phyloP scores from a whole-genome alignment of 345 rosid genomes.

The Psidium guajava region DNA sequence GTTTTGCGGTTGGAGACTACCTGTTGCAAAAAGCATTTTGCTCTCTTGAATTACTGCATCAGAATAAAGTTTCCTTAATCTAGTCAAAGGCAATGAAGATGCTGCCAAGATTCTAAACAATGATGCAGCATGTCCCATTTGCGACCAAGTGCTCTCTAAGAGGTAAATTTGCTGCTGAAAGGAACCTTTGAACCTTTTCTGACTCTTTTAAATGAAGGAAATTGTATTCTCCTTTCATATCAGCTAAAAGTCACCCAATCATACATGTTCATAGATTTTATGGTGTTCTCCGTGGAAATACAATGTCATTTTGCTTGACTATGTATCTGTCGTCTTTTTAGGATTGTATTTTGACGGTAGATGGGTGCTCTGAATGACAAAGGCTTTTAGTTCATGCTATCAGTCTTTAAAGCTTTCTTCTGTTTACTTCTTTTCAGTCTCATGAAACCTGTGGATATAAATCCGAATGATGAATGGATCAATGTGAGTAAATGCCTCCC shows the following conservation, averaged over 20 bases:
- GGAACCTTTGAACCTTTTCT: background rate
- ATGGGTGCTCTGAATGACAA: background rate
- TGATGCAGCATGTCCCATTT: constrained; percentile 87
- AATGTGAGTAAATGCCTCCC: constrained; percentile 50
- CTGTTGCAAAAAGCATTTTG: background rate
- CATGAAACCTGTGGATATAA: constrained; percentile 84
- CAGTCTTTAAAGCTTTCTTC: constrained; percentile 8
- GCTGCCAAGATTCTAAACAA: constrained; percentile 79
- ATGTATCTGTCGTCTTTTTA: background rate
- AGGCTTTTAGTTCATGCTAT: background rate
- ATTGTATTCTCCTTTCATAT: background rate
- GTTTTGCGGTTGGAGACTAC: background rate
- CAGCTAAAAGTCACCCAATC: background rate
- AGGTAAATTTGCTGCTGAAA: constrained; percentile 27
- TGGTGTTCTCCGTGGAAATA: background rate
- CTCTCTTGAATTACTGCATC: background rate
- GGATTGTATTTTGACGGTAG: background rate
- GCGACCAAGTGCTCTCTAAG: constrained; percentile 95
- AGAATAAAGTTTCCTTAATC: constrained; percentile 25
- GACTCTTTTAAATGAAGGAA: background rate
- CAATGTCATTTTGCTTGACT: background rate
- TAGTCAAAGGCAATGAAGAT: constrained; percentile 70
- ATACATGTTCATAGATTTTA: background rate
- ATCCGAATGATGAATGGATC: constrained; percentile 91
- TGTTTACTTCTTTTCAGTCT: constrained; percentile 36